Evolutionary conservation across 1,284 basidiomycete species (phyloP).

Genomic region (Ustilago esculenta): DNA sequence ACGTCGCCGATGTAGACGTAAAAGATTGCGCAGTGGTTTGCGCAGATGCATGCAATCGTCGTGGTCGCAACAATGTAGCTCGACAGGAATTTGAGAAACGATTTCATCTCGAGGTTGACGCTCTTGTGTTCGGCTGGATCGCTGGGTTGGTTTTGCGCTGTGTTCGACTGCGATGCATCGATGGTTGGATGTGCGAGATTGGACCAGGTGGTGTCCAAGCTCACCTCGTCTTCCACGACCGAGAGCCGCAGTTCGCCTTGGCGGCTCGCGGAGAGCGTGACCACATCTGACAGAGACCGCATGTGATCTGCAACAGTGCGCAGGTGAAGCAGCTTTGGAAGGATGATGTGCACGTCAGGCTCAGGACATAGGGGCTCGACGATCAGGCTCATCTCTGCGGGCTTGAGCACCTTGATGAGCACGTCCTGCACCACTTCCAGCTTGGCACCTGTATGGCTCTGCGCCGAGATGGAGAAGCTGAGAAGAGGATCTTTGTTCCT

Average conservation of each 20-base stretch:
- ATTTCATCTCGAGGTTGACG: slow-evolving; percentile 63
- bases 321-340: slow-evolving; percentile 59
- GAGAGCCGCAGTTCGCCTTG: slow-evolving; percentile 50
- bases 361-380: slow-evolving; percentile 64
- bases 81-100: slow-evolving; percentile 62
- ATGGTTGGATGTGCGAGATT: slow-evolving; percentile 55
- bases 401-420: slow-evolving; percentile 63
- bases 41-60: slow-evolving; percentile 65
- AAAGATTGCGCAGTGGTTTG: slow-evolving; percentile 65
- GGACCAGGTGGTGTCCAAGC: slow-evolving; percentile 64
- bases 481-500: slow-evolving; percentile 62
- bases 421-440: slow-evolving; percentile 65
- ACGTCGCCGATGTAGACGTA: slow-evolving; percentile 66
- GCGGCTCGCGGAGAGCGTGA: slow-evolving; percentile 55
- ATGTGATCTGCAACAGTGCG: slow-evolving; percentile 64
- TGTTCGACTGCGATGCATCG: slow-evolving; percentile 33
- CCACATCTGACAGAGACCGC: slow-evolving; percentile 57
- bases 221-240: slow-evolving; percentile 48
- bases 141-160: slow-evolving; percentile 23
- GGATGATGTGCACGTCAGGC: slow-evolving; percentile 63
- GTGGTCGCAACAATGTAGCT: slow-evolving; percentile 60
- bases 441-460: slow-evolving; percentile 52
- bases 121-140: slow-evolving; percentile 38
- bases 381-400: slow-evolving; percentile 58
- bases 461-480: slow-evolving; percentile 58